Conservation (phyloP, 2,329 filamentous ascomycete genomes). For the Aspergillus sp. region DNA sequence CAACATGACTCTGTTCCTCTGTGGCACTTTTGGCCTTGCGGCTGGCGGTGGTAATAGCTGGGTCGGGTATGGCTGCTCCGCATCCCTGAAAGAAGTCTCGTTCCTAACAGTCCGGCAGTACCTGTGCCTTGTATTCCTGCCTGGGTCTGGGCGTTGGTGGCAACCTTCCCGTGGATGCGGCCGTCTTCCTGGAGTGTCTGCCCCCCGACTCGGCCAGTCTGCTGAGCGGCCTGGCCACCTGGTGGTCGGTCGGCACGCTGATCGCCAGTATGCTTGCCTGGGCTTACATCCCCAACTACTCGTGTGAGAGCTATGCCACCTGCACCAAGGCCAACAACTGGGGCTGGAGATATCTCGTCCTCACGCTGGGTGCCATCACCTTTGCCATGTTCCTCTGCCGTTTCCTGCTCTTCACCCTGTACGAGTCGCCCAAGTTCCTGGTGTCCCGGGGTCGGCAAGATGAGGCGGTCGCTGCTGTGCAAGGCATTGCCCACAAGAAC, state of each 20-base stretch:
- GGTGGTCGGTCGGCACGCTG: slow-evolving; percentile 80
- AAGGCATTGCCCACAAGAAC: slow-evolving; percentile 74
- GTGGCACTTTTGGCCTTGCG: slow-evolving; percentile 69
- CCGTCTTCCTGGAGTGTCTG: slow-evolving; percentile 78
- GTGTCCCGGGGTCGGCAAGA: slow-evolving; percentile 72
- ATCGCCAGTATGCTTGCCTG: slow-evolving; percentile 60
- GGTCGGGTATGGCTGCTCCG: slow-evolving; percentile 44
- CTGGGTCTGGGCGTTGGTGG: slow-evolving; percentile 70
- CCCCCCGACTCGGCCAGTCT: slow-evolving; percentile 68
- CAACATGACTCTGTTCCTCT: slow-evolving; percentile 73
- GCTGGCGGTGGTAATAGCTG: slow-evolving; percentile 68
- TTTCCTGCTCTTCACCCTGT: slow-evolving; percentile 77
- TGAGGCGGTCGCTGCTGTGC: slow-evolving; percentile 77
- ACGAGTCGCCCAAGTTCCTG: slow-evolving; percentile 82
- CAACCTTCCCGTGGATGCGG: slow-evolving; percentile 76
- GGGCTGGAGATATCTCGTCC: slow-evolving; percentile 74
- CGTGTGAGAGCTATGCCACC: slow-evolving; percentile 37
- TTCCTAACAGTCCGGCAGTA: no score
- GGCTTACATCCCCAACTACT: slow-evolving; percentile 70
- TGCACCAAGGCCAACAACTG: slow-evolving; percentile 53
- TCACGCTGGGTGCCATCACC: slow-evolving; percentile 69
- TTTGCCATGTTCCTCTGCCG: slow-evolving; percentile 75
- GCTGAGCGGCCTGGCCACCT: slow-evolving; percentile 72
- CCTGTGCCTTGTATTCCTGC: slow-evolving; percentile 59
- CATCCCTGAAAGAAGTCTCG: no score